A percentile compares a stretch with the other conserved stretches of the same genome.
phyloP scores from a whole-genome alignment of 139 green algal species.

The Chlamydomonas sphaeroides region DNA sequence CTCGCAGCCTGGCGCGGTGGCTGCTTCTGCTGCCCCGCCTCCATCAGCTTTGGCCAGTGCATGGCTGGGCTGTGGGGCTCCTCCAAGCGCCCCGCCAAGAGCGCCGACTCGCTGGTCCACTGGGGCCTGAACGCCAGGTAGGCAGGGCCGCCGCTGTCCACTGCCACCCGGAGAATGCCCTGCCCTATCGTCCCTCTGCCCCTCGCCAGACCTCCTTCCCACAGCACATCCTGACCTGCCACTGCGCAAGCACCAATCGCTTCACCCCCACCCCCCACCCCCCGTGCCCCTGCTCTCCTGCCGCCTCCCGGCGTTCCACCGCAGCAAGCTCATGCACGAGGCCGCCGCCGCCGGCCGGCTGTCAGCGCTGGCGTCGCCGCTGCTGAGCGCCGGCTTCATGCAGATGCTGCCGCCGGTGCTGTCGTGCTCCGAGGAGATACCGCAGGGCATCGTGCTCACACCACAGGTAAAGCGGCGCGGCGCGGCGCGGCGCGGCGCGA shows the following conservation, averaged over 20 bases:
- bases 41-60: conserved; percentile 26
- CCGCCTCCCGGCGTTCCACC: too few relatives aligned
- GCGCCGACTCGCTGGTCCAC: conserved; percentile 8
- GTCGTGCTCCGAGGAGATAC: background rate
- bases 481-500: too few relatives aligned
- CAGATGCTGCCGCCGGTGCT: background rate
- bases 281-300: too few relatives aligned
- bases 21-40: conserved; percentile 33
- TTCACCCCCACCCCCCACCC: too few relatives aligned
- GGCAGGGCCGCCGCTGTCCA: too few relatives aligned
- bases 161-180: too few relatives aligned
- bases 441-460: conserved; percentile 24
- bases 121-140: conserved; percentile 10
- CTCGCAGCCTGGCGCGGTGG: conserved; percentile 8
- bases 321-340: conserved; percentile 7
- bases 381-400: conserved; percentile 12
- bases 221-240: too few relatives aligned
- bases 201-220: too few relatives aligned
- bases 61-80: conserved; percentile 5
- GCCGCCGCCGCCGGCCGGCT: background rate
- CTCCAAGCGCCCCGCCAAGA: background rate
- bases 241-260: too few relatives aligned
- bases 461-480: too few relatives aligned
- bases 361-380: background rate
- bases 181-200: too few relatives aligned